phyloP scores from a whole-genome alignment of 345 rosid genomes.

The Eucalyptus virginea region DNA sequence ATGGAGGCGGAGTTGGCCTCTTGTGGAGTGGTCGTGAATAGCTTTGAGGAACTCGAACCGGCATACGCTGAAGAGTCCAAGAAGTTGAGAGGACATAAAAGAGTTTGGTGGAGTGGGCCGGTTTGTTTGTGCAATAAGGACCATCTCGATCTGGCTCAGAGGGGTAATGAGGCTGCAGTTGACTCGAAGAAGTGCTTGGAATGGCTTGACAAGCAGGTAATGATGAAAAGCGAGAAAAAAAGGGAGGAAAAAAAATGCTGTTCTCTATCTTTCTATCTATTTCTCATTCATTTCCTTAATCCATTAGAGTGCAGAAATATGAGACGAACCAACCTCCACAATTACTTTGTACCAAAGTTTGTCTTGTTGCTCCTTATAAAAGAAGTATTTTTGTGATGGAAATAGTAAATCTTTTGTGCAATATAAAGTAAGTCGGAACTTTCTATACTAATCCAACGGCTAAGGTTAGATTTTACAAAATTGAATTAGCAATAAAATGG shows the following conservation, averaged over 20 bases:
- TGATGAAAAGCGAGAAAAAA: not conserved
- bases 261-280: not conserved
- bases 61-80: constrained; percentile 1
- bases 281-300: not conserved
- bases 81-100: not conserved
- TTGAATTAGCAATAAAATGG: no score
- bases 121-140: constrained; percentile 7
- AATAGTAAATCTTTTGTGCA: not conserved
- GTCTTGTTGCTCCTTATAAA: not conserved
- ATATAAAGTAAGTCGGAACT: no score
- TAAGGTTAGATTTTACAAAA: no score
- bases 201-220: constrained; percentile 14
- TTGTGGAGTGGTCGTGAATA: constrained; percentile 16
- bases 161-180: constrained; percentile 3
- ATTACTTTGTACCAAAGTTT: not conserved
- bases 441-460: no score
- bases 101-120: constrained; percentile 25
- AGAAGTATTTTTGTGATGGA: not conserved
- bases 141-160: not conserved
- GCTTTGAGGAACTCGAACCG: constrained; percentile 18
- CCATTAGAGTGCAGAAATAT: not conserved
- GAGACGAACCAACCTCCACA: not conserved
- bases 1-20: constrained; percentile 7
- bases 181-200: not conserved
- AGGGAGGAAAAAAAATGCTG: fast-evolving